phyloP scores from a whole-genome alignment of 805 yeast genomes.

The Pichia nakasei region DNA sequence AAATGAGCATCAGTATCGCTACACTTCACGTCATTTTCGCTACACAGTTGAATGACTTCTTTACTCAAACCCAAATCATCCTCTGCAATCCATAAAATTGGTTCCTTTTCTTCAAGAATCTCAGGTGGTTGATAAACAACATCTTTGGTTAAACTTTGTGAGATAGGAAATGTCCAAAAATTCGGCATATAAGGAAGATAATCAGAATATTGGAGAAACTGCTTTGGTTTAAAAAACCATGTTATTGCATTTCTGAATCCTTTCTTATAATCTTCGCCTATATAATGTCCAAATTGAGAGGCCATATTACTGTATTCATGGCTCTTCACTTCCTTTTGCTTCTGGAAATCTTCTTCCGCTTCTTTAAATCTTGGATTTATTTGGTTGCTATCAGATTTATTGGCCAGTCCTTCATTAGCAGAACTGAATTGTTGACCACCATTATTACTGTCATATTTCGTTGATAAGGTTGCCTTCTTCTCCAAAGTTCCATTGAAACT shows the following conservation, averaged over 20 bases:
- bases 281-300: neutral
- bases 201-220: conserved; percentile 20
- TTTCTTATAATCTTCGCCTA: neutral
- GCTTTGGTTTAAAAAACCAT: conserved; percentile 24
- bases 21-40: conserved; percentile 43
- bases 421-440: too few species aligned
- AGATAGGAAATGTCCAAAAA: conserved; percentile 15
- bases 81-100: conserved; percentile 62
- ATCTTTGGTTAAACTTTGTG: conserved; percentile 8
- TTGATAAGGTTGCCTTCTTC: conserved; percentile 1
- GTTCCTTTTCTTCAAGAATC: conserved; percentile 40
- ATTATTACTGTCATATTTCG: neutral
- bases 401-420: too few species aligned
- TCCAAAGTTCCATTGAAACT: conserved; percentile 1
- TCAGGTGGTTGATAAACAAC: conserved; percentile 45
- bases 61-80: conserved; percentile 62
- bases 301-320: conserved; percentile 1
- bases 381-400: neutral
- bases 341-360: neutral
- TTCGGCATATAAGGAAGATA: conserved; percentile 33
- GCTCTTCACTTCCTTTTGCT: neutral
- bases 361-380: neutral
- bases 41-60: conserved; percentile 45
- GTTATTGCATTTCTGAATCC: conserved; percentile 3
- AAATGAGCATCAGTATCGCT: conserved; percentile 48